Base-by-base conservation (phyloP, 2,329 filamentous ascomycete species). In the Myotisia sp. region DNA sequence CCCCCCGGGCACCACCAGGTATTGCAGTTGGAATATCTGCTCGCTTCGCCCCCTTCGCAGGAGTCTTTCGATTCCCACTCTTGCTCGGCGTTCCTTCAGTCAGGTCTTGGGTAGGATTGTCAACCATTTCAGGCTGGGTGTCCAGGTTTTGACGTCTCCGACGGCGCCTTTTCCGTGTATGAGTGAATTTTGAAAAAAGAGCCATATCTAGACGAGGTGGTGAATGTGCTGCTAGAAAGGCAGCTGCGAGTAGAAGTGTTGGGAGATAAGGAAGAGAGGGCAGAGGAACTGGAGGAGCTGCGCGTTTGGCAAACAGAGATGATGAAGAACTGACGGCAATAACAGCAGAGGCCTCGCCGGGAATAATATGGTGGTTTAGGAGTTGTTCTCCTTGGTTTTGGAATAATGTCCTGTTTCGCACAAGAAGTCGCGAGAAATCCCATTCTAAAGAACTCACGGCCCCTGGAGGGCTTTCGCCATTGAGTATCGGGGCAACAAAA, bases 351-450 rank as follows among this genome's bases (percentile, higher is more conserved):
- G 39, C 36, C 21, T 55, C 50, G 7, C 55, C 53, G 2, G 55
- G 46, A 18, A 58, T 50, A 23, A 60, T 53, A 45, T 47, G 55
- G 45, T 63, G 55, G 16, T 61, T 52, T 14, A 67, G 50, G 17
- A 58, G 51, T 4, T 50, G 49, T 46, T 66, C 63, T 21, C 60
- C 61, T 38, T 62, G 58, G 10, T 56, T 50, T 29, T 63, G 58
- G 46, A 66, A 64, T 24, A 67, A 46, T 5, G 51, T 44, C 34
- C 63, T 51, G 40, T 64, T 63, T 30, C 52, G 56, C n/a, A 65
- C 76, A 37, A 95, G 69, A 5, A 98, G 64, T 42, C 81, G 78
- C 9, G 81, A 77, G 56, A 94, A 94, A 49, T 94, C 84, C 46
- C 79, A 76, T 6, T 79, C 74, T 2, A 70, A 69, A 47, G 79